These are phyloP conservation scores for Oryza glaberrima DNA, from an alignment of 176 grass and related monocot species.

Conservation along the genomic window DNA sequence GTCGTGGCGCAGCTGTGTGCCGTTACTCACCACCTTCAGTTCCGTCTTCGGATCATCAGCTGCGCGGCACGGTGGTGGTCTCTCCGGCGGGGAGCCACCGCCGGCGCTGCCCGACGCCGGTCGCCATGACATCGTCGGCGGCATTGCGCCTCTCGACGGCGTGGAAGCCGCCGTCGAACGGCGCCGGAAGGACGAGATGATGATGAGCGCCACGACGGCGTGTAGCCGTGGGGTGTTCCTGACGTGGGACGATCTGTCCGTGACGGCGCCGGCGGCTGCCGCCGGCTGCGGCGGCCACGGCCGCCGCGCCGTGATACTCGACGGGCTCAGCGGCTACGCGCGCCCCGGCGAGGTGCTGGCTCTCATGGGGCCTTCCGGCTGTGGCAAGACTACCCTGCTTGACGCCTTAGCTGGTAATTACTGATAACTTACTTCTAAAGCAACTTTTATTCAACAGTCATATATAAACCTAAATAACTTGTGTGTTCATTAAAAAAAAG, in stretches of 20 bases:
- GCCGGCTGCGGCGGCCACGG: background rate
- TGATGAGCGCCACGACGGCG: background rate
- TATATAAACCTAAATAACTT: too few relatives aligned
- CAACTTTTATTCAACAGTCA: too few relatives aligned
- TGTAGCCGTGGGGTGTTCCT: background rate
- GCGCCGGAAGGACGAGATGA: background rate
- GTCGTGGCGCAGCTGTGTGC: background rate
- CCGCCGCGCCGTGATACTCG: background rate
- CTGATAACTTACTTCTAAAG: too few relatives aligned
- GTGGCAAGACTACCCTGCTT: too few relatives aligned
- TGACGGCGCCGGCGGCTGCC: background rate
- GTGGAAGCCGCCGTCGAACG: background rate
- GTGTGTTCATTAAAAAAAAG: too few relatives aligned
- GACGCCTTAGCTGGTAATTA: too few relatives aligned
- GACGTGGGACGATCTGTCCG: slow-evolving; percentile 27
- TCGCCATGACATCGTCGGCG: too few relatives aligned
- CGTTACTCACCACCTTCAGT: background rate
- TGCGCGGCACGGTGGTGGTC: too few relatives aligned
- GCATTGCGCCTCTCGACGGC: background rate
- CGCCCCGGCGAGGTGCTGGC: slow-evolving; percentile 27
- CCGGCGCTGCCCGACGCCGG: background rate
- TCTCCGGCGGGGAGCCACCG: background rate
- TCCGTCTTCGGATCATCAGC: background rate
- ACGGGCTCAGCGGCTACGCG: slow-evolving; percentile 11
- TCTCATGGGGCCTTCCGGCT: too few relatives aligned